Percentiles rank a stretch among this genome's conserved stretches.
Evolutionary conservation across 345 rosid species (phyloP).

Genomic region (Lagerstroemia speciosa): DNA sequence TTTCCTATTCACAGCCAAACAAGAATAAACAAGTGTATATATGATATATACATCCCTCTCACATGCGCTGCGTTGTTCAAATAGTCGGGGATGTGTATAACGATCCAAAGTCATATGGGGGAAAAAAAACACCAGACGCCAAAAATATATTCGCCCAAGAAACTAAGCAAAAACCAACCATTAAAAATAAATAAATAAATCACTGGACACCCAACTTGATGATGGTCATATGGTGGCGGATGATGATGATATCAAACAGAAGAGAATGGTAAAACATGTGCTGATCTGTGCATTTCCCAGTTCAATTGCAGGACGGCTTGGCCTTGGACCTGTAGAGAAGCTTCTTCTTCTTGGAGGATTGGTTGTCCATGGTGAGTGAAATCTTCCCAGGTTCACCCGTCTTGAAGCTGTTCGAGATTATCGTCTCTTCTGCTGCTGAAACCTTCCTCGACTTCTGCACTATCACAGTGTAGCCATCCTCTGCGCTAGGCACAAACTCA

Average conservation of each 20-base stretch:
- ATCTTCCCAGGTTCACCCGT: slow-evolving; percentile 36
- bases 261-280: not conserved
- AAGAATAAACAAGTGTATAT: not conserved
- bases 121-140: not conserved
- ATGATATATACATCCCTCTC: not conserved
- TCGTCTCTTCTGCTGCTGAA: slow-evolving; percentile 20
- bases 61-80: not conserved
- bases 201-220: slow-evolving; percentile 1
- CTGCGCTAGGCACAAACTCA: slow-evolving; percentile 30
- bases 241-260: not conserved
- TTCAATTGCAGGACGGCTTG: slow-evolving; percentile 22
- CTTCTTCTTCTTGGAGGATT: slow-evolving; percentile 41
- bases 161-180: slow-evolving; percentile 1
- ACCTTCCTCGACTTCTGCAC: slow-evolving; percentile 35
- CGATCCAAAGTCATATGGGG: not conserved
- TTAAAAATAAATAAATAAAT: slow-evolving; percentile 2
- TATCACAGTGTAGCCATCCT: slow-evolving; percentile 34
- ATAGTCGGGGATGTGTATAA: not conserved
- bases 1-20: slow-evolving; percentile 3
- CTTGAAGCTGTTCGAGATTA: slow-evolving; percentile 28
- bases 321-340: slow-evolving; percentile 40
- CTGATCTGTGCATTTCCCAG: not conserved
- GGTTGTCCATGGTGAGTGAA: slow-evolving; percentile 31
- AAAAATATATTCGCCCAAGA: not conserved
- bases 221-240: not conserved